phyloP scores from a whole-genome alignment of 768 basidiomycete species.

The Botryobasidium botryosum region DNA sequence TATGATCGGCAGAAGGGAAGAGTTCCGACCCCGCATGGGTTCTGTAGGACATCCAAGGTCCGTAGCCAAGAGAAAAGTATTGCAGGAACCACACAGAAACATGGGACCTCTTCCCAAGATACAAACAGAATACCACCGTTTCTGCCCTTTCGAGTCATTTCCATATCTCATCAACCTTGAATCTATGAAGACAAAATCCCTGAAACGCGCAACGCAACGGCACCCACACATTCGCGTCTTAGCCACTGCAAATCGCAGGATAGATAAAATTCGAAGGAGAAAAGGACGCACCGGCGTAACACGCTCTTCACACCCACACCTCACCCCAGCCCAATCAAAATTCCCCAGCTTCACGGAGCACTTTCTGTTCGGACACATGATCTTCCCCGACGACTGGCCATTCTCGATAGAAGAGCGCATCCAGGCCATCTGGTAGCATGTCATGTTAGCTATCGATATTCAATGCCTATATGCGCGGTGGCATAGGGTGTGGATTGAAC shows the following conservation, averaged over 20 bases:
- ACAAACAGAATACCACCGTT: too few relatives aligned
- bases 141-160: too few relatives aligned
- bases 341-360: slow-evolving; percentile 87
- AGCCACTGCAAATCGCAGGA: background rate
- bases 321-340: slow-evolving; percentile 91
- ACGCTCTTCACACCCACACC: slow-evolving; percentile 85
- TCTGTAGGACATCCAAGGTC: too few relatives aligned
- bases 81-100: too few relatives aligned
- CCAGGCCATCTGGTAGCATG: slow-evolving; percentile 62
- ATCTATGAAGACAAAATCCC: slow-evolving; percentile 38
- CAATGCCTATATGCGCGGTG: background rate
- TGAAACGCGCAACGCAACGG: too few relatives aligned
- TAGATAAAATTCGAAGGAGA: background rate
- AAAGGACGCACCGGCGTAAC: slow-evolving; percentile 56
- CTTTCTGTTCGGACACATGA: slow-evolving; percentile 80
- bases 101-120: too few relatives aligned
- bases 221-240: background rate
- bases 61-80: too few relatives aligned
- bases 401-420: slow-evolving; percentile 68
- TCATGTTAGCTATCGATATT: background rate
- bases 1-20: too few relatives aligned
- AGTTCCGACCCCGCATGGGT: too few relatives aligned
- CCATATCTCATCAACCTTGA: slow-evolving; percentile 36
- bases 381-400: slow-evolving; percentile 77
- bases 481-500: slow-evolving; percentile 18